Evolutionary conservation across 192 early-diverging fungal genomes (phyloP).

Genomic region (Backusella morwellensis): DNA sequence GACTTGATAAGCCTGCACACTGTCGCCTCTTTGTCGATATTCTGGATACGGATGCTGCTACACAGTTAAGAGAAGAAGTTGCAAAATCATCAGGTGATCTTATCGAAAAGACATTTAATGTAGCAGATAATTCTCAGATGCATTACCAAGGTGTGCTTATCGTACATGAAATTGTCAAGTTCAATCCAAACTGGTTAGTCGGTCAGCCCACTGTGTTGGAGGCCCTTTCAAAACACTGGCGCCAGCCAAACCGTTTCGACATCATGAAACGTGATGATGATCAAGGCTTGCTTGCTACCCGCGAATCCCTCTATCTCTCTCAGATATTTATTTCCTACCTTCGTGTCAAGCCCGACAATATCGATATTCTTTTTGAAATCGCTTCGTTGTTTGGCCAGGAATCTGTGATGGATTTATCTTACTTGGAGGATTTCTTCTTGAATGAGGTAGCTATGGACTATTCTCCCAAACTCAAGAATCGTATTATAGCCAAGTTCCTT

Average conservation of each 20-base stretch:
- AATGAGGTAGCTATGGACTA: constrained; percentile 64
- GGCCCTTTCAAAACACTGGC: constrained; percentile 49
- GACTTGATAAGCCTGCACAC: constrained; percentile 56
- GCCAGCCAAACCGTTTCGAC: constrained; percentile 40
- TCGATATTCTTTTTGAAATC: constrained; percentile 73
- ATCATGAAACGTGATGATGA: constrained; percentile 45
- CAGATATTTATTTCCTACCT: constrained; percentile 75
- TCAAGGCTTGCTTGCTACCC: constrained; percentile 33
- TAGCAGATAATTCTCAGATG: constrained; percentile 30
- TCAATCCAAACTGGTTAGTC: constrained; percentile 52
- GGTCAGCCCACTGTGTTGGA: constrained; percentile 47
- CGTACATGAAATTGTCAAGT: constrained; percentile 51
- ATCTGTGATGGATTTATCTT: constrained; percentile 62
- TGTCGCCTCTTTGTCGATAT: constrained; percentile 66
- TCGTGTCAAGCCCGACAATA: constrained; percentile 59
- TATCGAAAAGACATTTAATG: constrained; percentile 44
- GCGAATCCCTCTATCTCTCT: constrained; percentile 60
- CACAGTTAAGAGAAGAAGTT: constrained; percentile 64
- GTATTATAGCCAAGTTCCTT: constrained; percentile 76
- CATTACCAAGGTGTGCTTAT: constrained; percentile 62
- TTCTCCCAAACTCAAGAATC: constrained; percentile 54
- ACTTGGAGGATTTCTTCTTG: constrained; percentile 67
- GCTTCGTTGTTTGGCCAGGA: constrained; percentile 66
- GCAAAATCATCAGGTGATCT: constrained; percentile 55
- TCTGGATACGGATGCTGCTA: constrained; percentile 50